These are phyloP conservation scores for Pichia membranifaciens DNA, from an alignment of 805 yeast species.

Conservation along the genomic window DNA sequence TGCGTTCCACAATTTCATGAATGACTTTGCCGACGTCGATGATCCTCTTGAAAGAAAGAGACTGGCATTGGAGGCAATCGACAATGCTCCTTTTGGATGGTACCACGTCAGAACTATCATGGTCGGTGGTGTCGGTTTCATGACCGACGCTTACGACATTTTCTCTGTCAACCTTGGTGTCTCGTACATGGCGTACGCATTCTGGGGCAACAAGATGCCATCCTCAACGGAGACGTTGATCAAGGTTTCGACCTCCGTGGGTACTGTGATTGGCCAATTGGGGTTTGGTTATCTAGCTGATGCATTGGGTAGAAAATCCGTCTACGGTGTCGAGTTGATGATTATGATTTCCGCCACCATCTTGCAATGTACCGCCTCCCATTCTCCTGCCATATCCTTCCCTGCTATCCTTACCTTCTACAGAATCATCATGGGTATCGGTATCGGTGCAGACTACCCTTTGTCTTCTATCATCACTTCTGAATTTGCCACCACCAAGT, in stretches of 20 bases:
- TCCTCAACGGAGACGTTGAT: conserved; percentile 67
- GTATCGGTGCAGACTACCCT: conserved; percentile 97
- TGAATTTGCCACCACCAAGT: conserved; percentile 87
- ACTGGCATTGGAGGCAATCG: conserved; percentile 77
- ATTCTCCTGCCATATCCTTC: conserved; percentile 65
- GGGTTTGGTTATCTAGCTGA: conserved; percentile 83
- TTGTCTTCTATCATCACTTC: conserved; percentile 89
- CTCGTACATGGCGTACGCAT: conserved; percentile 71
- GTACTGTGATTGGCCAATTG: conserved; percentile 88
- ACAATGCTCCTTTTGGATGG: conserved; percentile 76
- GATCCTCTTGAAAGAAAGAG: conserved; percentile 86
- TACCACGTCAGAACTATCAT: conserved; percentile 74
- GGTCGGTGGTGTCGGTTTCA: conserved; percentile 93
- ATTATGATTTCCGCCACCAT: conserved; percentile 77
- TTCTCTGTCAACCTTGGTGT: conserved; percentile 83
- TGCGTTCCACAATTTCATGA: conserved; percentile 77
- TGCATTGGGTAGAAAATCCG: conserved; percentile 74
- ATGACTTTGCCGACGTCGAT: conserved; percentile 73
- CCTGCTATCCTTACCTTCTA: conserved; percentile 69
- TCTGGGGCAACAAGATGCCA: conserved; percentile 60
- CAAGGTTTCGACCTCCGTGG: conserved; percentile 88
- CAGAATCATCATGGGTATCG: conserved; percentile 89
- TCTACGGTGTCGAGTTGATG: conserved; percentile 83
- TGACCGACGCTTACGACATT: conserved; percentile 90
- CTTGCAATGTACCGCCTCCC: conserved; percentile 69